Evolutionary conservation across 106 monocot genomes (phyloP).

Genomic region (Acorus gramineus): DNA sequence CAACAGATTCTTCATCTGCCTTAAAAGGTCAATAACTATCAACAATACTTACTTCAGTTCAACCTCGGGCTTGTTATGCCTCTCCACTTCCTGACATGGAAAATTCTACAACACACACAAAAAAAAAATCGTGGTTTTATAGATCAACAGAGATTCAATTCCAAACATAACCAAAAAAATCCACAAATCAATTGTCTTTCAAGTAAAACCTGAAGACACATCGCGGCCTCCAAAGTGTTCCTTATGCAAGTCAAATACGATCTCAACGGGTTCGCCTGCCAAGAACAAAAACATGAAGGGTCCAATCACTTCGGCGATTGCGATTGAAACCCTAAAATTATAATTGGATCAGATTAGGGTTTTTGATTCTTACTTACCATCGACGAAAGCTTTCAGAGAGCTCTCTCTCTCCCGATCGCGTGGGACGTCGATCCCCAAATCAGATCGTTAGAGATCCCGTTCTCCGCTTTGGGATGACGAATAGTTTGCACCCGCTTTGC

Average conservation of each 20-base stretch:
- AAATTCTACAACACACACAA: slow-evolving; percentile 53
- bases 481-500: no score
- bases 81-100: slow-evolving; percentile 93
- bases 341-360: no score
- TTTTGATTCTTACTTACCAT: no score
- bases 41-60: slow-evolving; percentile 71
- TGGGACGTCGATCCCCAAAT: no score
- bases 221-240: slow-evolving; percentile 90
- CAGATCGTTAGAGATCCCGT: no score
- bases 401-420: no score
- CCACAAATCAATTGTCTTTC: neutral
- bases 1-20: neutral
- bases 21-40: neutral
- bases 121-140: neutral
- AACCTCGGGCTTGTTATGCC: slow-evolving; percentile 96
- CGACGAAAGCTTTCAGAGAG: no score
- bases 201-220: slow-evolving; percentile 83
- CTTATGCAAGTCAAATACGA: slow-evolving; percentile 83
- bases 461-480: no score
- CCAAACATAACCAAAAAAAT: neutral
- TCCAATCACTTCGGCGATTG: no score
- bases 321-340: no score
- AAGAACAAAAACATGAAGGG: slow-evolving; percentile 5
- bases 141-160: no score
- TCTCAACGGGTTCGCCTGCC: slow-evolving; percentile 64